These are phyloP conservation scores for Yamadazyma sp. DNA, from an alignment of 805 yeast species.

Conservation along the genomic window DNA sequence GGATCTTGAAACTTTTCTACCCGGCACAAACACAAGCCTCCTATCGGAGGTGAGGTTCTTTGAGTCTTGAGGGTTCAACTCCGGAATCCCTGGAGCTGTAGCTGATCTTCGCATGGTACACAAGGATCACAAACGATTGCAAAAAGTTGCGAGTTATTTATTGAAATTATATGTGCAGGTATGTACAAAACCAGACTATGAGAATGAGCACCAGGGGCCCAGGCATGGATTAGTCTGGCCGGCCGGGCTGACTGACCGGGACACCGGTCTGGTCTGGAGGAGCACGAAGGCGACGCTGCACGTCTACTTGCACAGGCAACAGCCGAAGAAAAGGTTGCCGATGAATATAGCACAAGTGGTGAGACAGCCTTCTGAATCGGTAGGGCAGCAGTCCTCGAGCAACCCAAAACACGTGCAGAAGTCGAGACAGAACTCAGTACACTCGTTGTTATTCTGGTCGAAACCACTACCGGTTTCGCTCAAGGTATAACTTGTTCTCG, in stretches of 20 bases:
- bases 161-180: conserved; percentile 3
- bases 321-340: conserved; percentile 35
- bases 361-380: conserved; percentile 40
- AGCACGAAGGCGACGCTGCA: no score
- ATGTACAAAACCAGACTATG: conserved; percentile 2
- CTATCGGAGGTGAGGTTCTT: neutral
- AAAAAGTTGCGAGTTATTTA: conserved; percentile 2
- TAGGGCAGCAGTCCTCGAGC: conserved; percentile 42
- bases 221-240: no score
- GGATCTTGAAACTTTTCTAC: conserved; percentile 5
- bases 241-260: no score
- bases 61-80: neutral
- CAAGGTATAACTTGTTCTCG: conserved; percentile 21
- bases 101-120: conserved; percentile 5
- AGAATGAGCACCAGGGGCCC: no score
- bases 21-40: conserved; percentile 1
- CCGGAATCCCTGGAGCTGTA: conserved; percentile 2
- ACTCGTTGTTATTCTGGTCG: conserved; percentile 38
- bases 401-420: conserved; percentile 39
- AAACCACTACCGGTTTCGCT: conserved; percentile 37
- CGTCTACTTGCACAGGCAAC: conserved; percentile 29
- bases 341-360: conserved; percentile 35
- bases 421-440: conserved; percentile 43
- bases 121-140: conserved; percentile 4
- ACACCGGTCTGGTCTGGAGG: no score